Evolutionary conservation across 2,329 filamentous ascomycete species (phyloP), one percentile per base, ranked within the genome.

Genomic region (Gyromitra esculenta): DNA sequence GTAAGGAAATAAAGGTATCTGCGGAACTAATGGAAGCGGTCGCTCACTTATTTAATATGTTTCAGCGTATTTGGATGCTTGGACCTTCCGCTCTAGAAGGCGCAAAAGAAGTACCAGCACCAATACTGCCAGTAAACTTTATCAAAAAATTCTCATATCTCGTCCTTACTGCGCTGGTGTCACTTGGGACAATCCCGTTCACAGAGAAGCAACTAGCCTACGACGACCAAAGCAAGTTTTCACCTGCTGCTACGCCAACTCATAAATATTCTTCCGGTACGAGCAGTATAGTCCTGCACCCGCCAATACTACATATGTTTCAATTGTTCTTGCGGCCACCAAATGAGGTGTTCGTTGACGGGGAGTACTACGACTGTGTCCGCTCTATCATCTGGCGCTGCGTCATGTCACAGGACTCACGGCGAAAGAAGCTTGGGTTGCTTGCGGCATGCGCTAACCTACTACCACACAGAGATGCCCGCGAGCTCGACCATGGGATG

Each of bases 1-100:
- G 88, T 78, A 97, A 97, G 83, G 96, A 99, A 83, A 91, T 99
- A 80, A 97, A 95, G 81, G 90, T 94, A 5, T 94, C 93, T 0
- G 88, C 88, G 11, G 95, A 98, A 77, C 92, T 94, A 0, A 92
- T 92, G 81, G 88, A 90, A 77, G 95, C 94, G 75, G 87, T 97
- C 77, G 91, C 92, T 25, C 87, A 89, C 54, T 86, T 94, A 25
- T 87, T 95, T 64, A 89, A 89, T 54, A 84, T 94, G 25, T 84
- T 97, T 5, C 88, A 89, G 63, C 88, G 87, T 35, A 83, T 94
- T 1, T 97, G 94, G 93, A 85, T 85, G 18, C 82, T 81, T 11
- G 89, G 88, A 1, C 86, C 85, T 1, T 79, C 81, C 11, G 83
- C 82, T 2, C 80, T 85, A 37, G 83, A 84, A 9, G 73, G 62